Conservation (phyloP, 176 grass and related monocot species). For the Oryza longistaminata region DNA sequence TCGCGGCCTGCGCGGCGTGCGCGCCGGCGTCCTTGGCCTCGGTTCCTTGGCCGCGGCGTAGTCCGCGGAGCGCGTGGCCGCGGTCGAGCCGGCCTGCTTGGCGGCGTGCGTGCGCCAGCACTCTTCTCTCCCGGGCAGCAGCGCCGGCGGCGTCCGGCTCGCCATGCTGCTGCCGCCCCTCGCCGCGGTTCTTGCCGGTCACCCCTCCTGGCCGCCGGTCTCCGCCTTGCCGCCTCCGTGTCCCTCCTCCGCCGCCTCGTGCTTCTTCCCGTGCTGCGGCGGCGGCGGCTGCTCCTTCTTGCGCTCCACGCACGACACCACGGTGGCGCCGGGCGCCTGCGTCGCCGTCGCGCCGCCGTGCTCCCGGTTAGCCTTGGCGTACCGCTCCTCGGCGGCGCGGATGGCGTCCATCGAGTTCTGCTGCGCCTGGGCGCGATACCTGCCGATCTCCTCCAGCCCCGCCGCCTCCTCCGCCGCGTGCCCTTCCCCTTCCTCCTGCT, state of each 20-base stretch:
- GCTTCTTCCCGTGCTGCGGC: not conserved
- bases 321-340: conserved; percentile 24
- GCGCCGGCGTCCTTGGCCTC: conserved; percentile 34
- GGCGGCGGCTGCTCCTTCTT: not conserved
- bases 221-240: not conserved
- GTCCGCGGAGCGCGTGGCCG: not conserved
- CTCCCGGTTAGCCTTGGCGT: conserved; percentile 54
- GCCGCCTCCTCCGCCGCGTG: not conserved
- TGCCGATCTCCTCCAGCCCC: conserved; percentile 63
- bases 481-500: conserved; percentile 24
- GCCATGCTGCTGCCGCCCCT: conserved; percentile 36
- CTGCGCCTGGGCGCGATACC: conserved; percentile 63
- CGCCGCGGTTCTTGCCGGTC: not conserved
- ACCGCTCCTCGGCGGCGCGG: conserved; percentile 62
- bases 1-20: conserved; percentile 24
- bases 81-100: conserved; percentile 7
- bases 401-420: conserved; percentile 76
- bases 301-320: conserved; percentile 29
- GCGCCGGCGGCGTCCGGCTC: conserved; percentile 41
- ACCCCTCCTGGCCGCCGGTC: not conserved
- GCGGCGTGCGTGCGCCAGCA: not conserved
- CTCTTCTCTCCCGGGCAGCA: conserved; percentile 45
- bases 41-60: conserved; percentile 34
- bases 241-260: not conserved
- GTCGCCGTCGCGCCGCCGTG: conserved; percentile 30